These are phyloP conservation scores for Monosporozyma yasuniensis DNA, from an alignment of 805 yeast species.

Conservation along the genomic window DNA sequence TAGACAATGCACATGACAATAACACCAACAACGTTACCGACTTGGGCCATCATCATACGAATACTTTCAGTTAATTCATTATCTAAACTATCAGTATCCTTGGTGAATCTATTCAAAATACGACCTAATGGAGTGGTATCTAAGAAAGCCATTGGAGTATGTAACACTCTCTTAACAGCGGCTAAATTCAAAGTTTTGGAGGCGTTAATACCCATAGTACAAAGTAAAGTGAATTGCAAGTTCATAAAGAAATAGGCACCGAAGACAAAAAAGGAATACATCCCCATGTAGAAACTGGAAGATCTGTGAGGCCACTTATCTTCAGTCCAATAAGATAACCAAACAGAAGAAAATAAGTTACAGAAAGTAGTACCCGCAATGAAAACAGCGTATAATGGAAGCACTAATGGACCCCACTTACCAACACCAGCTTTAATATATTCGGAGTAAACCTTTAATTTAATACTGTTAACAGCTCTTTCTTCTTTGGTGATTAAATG, in stretches of 20 bases:
- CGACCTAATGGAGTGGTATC: slow-evolving; percentile 87
- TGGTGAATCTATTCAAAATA: slow-evolving; percentile 75
- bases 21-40: slow-evolving; percentile 53
- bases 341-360: slow-evolving; percentile 33
- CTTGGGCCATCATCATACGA: slow-evolving; percentile 47
- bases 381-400: slow-evolving; percentile 19
- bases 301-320: slow-evolving; percentile 39
- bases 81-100: slow-evolving; percentile 79
- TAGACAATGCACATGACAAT: slow-evolving; percentile 61
- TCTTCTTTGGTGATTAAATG: slow-evolving; percentile 42
- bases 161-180: slow-evolving; percentile 54
- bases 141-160: slow-evolving; percentile 75
- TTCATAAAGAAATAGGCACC: slow-evolving; percentile 38
- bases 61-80: slow-evolving; percentile 67
- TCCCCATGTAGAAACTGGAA: slow-evolving; percentile 63
- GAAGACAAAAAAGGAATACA: slow-evolving; percentile 55
- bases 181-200: slow-evolving; percentile 47
- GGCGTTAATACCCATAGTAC: slow-evolving; percentile 40
- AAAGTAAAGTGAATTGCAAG: slow-evolving; percentile 23
- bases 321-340: slow-evolving; percentile 80
- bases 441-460: slow-evolving; percentile 38
- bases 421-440: slow-evolving; percentile 53
- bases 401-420: slow-evolving; percentile 20
- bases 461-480: slow-evolving; percentile 48
- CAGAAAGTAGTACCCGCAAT: slow-evolving; percentile 26